Evolutionary conservation across 2,329 filamentous ascomycete species (phyloP).

Genomic region (Neofusicoccum laricinum): DNA sequence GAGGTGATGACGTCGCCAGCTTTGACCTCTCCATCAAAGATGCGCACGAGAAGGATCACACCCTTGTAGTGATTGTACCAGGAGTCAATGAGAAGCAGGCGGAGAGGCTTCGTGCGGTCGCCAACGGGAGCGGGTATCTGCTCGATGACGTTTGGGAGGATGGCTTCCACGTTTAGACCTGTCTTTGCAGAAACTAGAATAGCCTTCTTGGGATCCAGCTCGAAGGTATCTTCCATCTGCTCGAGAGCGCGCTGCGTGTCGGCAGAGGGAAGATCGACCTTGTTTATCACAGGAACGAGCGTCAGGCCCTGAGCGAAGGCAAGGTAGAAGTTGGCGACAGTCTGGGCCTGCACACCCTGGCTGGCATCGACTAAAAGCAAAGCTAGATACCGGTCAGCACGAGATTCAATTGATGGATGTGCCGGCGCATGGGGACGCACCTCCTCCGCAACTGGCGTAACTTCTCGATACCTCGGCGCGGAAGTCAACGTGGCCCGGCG

Average conservation of each 20-base stretch:
- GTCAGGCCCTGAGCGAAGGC: slow-evolving; percentile 88
- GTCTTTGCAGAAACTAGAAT: slow-evolving; percentile 90
- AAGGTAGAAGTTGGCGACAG: slow-evolving; percentile 96
- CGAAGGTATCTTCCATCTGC: slow-evolving; percentile 83
- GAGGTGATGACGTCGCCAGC: slow-evolving; percentile 85
- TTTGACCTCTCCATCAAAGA: slow-evolving; percentile 83
- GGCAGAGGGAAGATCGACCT: slow-evolving; percentile 87
- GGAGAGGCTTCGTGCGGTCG: slow-evolving; percentile 68
- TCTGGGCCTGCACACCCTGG: slow-evolving; percentile 96
- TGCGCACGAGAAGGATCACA: slow-evolving; percentile 82
- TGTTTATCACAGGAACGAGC: slow-evolving; percentile 91
- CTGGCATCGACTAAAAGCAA: slow-evolving; percentile 91
- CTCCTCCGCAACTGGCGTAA: slow-evolving; percentile 90
- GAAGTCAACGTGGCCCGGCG: slow-evolving; percentile 96
- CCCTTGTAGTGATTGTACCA: slow-evolving; percentile 98
- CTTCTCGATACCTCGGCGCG: slow-evolving; percentile 92
- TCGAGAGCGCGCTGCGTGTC: slow-evolving; percentile 82
- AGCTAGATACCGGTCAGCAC: slow-evolving; percentile 46
- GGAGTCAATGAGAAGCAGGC: slow-evolving; percentile 88
- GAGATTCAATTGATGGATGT: not conserved
- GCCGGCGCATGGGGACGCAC: slow-evolving; percentile 15
- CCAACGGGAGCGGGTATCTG: slow-evolving; percentile 78
- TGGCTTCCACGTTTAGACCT: slow-evolving; percentile 77
- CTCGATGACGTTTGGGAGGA: slow-evolving; percentile 83
- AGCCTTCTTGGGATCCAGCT: slow-evolving; percentile 74